Evolutionary conservation across 495 filamentous ascomycete genomes (phyloP).

Genomic region (Xylaria scruposa): DNA sequence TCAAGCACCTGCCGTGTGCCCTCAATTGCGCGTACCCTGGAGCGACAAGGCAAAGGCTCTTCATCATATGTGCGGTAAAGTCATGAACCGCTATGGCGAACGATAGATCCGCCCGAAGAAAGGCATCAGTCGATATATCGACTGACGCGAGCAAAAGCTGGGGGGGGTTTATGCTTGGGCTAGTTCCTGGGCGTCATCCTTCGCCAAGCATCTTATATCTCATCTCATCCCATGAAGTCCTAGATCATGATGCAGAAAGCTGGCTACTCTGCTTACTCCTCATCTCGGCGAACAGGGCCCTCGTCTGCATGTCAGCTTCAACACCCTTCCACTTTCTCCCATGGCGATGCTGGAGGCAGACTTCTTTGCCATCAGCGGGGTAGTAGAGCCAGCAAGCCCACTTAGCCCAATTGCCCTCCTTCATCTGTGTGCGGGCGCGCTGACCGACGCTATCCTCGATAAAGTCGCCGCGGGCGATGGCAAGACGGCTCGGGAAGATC

Average conservation of each 20-base stretch:
- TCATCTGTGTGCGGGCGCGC: conserved; percentile 55
- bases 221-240: not conserved
- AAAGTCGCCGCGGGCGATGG: conserved; percentile 51
- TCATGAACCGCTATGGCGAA: not conserved
- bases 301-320: conserved; percentile 38
- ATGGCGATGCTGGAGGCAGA: conserved; percentile 51
- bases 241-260: not conserved
- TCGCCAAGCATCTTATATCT: no score
- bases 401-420: conserved; percentile 50
- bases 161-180: not conserved
- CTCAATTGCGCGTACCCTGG: not conserved
- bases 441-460: conserved; percentile 57
- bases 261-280: conserved; percentile 5
- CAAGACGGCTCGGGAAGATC: conserved; percentile 49
- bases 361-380: conserved; percentile 46
- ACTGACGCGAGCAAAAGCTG: not conserved
- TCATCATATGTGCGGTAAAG: not conserved
- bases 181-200: no score
- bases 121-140: not conserved
- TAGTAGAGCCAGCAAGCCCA: conserved; percentile 60
- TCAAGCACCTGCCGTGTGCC: no score
- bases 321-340: conserved; percentile 51
- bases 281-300: conserved; percentile 29
- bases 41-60: not conserved
- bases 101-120: not conserved